Conservation (phyloP, 1,139 yeast species). For the Debaryomycetaceae sp. region DNA sequence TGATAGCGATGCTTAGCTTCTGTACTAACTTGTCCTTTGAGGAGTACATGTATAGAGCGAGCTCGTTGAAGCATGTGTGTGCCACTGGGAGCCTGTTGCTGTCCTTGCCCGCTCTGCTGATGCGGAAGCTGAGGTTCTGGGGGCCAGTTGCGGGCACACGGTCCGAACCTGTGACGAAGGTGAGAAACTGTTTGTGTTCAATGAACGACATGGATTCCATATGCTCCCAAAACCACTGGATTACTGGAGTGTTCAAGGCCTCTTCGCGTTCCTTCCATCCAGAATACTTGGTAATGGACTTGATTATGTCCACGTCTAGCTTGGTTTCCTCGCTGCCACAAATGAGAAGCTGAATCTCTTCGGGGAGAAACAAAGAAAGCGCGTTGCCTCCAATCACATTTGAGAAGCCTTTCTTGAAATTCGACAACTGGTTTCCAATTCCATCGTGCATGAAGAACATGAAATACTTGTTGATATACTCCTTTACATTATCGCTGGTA, state of each 20-base stretch:
- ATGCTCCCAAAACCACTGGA: conserved; percentile 86
- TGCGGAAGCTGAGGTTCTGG: conserved; percentile 66
- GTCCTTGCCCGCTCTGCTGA: conserved; percentile 51
- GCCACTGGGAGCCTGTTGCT: conserved; percentile 69
- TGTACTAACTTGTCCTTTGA: conserved; percentile 47
- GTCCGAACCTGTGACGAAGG: conserved; percentile 87
- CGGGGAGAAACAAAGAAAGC: conserved; percentile 69
- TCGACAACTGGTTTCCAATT: conserved; percentile 48
- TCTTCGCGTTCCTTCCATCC: conserved; percentile 50
- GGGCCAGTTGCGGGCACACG: conserved; percentile 91
- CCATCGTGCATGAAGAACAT: conserved; percentile 58
- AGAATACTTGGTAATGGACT: conserved; percentile 67
- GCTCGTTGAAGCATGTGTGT: conserved; percentile 91
- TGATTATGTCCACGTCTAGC: conserved; percentile 64
- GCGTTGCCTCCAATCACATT: conserved; percentile 81
- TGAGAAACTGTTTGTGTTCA: conserved; percentile 60
- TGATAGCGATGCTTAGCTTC: conserved; percentile 64
- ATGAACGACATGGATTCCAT: conserved; percentile 42
- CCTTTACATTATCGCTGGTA: conserved; percentile 50
- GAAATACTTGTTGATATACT: conserved; percentile 62
- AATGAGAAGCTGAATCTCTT: conserved; percentile 73
- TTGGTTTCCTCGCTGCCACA: conserved; percentile 72
- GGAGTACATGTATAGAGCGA: conserved; percentile 68
- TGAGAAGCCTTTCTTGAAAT: conserved; percentile 68
- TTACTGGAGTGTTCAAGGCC: conserved; percentile 35